Percentiles rank a stretch among this genome's conserved stretches.
These are phyloP conservation scores for Trichosporon sp. DNA, from an alignment of 1,284 basidiomycete species.

Conservation along the genomic window DNA sequence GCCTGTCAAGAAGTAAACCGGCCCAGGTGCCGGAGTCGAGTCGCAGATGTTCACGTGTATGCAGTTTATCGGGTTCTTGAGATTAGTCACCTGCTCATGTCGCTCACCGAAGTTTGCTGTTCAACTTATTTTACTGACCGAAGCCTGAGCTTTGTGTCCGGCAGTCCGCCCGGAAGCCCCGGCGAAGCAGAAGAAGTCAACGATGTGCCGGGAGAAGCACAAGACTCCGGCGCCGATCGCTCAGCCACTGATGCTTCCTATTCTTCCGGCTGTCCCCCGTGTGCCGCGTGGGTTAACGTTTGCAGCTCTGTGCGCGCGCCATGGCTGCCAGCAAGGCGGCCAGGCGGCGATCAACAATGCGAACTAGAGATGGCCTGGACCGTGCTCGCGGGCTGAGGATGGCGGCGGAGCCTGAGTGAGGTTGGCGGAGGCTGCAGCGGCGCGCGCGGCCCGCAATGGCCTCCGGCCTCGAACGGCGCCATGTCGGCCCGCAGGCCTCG, in stretches of 20 bases:
- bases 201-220: not conserved
- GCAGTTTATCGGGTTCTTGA: slow-evolving; percentile 7
- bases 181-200: no score
- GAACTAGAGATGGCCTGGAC: not conserved
- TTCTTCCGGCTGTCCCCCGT: not conserved
- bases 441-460: no score
- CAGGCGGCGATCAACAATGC: not conserved
- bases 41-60: not conserved
- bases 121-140: not conserved
- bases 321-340: not conserved
- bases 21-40: not conserved
- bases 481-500: not conserved
- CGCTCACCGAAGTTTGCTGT: not conserved
- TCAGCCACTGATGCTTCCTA: not conserved
- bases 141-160: no score
- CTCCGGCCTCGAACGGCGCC: not conserved
- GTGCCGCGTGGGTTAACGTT: not conserved
- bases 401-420: not conserved
- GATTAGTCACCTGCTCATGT: no score
- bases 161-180: not conserved
- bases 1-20: slow-evolving; percentile 24
- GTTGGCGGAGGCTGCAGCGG: not conserved
- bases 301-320: not conserved
- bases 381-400: not conserved
- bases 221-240: not conserved